Evolutionary conservation across 2,329 filamentous ascomycete species (phyloP), one percentile per base, ranked within the genome.

Genomic region (Didymella lethalis): DNA sequence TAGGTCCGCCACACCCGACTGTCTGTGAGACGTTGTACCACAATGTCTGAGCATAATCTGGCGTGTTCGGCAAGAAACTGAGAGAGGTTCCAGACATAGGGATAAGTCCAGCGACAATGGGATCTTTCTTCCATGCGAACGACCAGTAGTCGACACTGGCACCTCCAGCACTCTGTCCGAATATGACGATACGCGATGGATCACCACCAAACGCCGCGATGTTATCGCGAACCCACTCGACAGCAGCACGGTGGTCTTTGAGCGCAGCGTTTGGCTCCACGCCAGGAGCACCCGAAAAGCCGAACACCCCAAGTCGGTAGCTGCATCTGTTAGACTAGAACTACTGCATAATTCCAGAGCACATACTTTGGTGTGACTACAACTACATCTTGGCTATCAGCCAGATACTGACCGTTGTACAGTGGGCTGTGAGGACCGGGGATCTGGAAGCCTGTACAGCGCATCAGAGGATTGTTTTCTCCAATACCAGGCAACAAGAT

Each of bases 41-140:
- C 5, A 69, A 44, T 10, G 63, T 54, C 43, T 69, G 70, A 2
- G 64, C 65, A 16, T 67, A 63, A 11, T 70, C 63, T 20, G 61
- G 65, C 0, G 70, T 76, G 36, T 71, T 72, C 7, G 62, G 64
- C 41, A 65, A 46, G 46, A 70, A 75, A 57, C 71, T 72, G 40
- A 76, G 65, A 2, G 75, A 79, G 3, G 78, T 82, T 2, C 83
- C 83, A 4, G 83, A 85, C 31, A 79, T 75, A 3, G 79, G 72
- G 54, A 85, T 81, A 10, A 83, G 70, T 3, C 77, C 82, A 7
- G 75, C 68, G n/a, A 79, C 79, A 12, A 86, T 84, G 7, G 84
- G 82, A 26, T 85, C 80, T 0, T 78, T 50, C 7, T 65, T 64
- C 54, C 79, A 83, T 0, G 83, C 79, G 50, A 83, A 85, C 0